phyloP scores from a whole-genome alignment of 768 basidiomycete species.

The Rhodosporidiobolus sp. region DNA sequence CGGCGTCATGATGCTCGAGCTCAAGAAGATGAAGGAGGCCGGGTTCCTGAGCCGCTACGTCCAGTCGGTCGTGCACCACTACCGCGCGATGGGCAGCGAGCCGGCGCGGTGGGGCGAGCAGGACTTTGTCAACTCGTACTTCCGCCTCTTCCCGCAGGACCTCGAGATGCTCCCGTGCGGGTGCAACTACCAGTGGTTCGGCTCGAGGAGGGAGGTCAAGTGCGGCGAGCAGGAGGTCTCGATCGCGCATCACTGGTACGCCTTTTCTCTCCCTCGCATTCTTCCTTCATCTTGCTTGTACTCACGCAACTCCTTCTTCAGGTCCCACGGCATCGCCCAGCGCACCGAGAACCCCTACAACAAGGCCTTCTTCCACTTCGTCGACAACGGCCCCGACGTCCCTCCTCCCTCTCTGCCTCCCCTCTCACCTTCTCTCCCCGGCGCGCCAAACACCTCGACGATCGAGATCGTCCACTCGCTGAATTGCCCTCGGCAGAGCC shows the following conservation, averaged over 20 bases:
- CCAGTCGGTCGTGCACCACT: slow-evolving; percentile 36
- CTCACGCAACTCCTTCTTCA: background rate
- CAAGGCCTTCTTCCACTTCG: slow-evolving; percentile 34
- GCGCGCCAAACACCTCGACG: slow-evolving; percentile 19
- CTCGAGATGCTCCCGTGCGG: slow-evolving; percentile 38
- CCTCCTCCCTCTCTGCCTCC: background rate
- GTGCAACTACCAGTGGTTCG: slow-evolving; percentile 41
- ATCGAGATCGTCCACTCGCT: slow-evolving; percentile 27
- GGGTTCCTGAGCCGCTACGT: slow-evolving; percentile 36
- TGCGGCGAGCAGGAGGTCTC: slow-evolving; percentile 30
- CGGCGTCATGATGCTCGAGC: slow-evolving; percentile 33
- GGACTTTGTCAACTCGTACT: slow-evolving; percentile 42
- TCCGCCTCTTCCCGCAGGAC: slow-evolving; percentile 34
- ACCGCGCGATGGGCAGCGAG: slow-evolving; percentile 6
- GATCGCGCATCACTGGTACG: slow-evolving; percentile 39
- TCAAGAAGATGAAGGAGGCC: slow-evolving; percentile 25
- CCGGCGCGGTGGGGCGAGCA: slow-evolving; percentile 36
- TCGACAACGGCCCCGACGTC: slow-evolving; percentile 1
- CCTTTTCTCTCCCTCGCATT: too few species aligned
- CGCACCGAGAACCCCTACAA: slow-evolving; percentile 29
- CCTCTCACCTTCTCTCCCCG: background rate
- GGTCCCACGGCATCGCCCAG: slow-evolving; percentile 31
- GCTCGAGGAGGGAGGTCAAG: slow-evolving; percentile 29
- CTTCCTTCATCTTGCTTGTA: background rate
- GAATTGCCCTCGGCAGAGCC: slow-evolving; percentile 36